These are phyloP conservation scores for Acanthamoeba lenticulata DNA, from an alignment of 208 protist genomes.

Conservation along the genomic window DNA sequence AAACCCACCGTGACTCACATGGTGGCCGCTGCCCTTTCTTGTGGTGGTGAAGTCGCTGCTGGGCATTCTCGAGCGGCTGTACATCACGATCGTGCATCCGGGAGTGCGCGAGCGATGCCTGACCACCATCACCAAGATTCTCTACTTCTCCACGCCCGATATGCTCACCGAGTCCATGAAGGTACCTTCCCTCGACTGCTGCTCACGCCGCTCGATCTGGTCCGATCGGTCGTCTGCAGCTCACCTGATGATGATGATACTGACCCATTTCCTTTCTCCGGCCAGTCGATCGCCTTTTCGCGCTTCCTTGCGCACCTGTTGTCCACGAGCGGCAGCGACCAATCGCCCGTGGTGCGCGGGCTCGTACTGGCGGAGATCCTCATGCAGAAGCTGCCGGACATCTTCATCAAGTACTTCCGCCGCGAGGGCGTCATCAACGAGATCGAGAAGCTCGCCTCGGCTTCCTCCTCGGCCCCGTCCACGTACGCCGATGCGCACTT, in stretches of 20 bases:
- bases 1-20: background rate
- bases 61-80: conserved; percentile 69
- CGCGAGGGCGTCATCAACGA: conserved; percentile 82
- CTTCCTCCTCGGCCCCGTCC: background rate
- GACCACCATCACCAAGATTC: conserved; percentile 74
- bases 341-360: conserved; percentile 64
- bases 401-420: conserved; percentile 77
- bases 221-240: too few relatives aligned
- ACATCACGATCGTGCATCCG: conserved; percentile 74
- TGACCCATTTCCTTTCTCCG: background rate
- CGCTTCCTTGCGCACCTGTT: conserved; percentile 76
- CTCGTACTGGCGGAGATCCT: conserved; percentile 80
- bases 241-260: background rate
- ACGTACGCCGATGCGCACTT: background rate
- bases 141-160: conserved; percentile 72
- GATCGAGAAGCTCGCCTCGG: conserved; percentile 20
- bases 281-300: conserved; percentile 70
- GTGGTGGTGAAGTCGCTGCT: background rate
- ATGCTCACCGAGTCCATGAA: conserved; percentile 72
- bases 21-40: background rate
- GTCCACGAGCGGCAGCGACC: conserved; percentile 48
- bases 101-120: conserved; percentile 72
- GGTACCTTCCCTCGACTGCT: background rate
- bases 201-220: background rate
- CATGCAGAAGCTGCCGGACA: conserved; percentile 80